These are phyloP conservation scores for Chara braunii DNA, from an alignment of 139 green algal species.

Conservation along the genomic window DNA sequence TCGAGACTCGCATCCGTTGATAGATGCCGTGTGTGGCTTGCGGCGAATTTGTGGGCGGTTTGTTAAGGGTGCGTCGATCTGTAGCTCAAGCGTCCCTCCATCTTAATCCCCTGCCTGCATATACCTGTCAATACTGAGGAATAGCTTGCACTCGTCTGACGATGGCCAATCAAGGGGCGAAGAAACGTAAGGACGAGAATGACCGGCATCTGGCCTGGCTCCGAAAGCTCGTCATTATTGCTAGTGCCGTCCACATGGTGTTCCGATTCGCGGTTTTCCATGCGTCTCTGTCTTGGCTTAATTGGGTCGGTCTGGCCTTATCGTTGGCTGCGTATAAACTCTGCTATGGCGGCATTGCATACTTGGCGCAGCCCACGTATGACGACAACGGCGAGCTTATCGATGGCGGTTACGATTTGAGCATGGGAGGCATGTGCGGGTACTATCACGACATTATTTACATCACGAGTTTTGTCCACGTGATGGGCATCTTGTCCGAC, in stretches of 20 bases:
- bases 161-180: constrained; percentile 35
- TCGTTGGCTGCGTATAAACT: constrained; percentile 27
- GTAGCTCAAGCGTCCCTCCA: no score
- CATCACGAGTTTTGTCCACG: constrained; percentile 37
- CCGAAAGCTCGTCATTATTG: constrained; percentile 10
- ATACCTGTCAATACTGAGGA: no score
- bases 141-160: no score
- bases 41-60: no score
- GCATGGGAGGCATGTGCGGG: constrained; percentile 22
- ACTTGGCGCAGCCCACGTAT: constrained; percentile 34
- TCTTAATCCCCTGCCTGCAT: no score
- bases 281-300: constrained; percentile 24
- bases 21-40: no score
- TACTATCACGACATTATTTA: constrained; percentile 43
- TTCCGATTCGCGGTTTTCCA: constrained; percentile 9
- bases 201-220: constrained; percentile 15
- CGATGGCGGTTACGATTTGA: constrained; percentile 29
- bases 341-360: constrained; percentile 9
- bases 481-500: constrained; percentile 30
- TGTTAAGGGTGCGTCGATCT: no score
- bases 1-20: no score
- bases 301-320: constrained; percentile 35
- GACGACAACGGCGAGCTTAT: constrained; percentile 35
- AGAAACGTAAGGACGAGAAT: constrained; percentile 38
- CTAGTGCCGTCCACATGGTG: constrained; percentile 20